Conservation (phyloP, 345 rosid genomes). For the Passiflora organensis region DNA sequence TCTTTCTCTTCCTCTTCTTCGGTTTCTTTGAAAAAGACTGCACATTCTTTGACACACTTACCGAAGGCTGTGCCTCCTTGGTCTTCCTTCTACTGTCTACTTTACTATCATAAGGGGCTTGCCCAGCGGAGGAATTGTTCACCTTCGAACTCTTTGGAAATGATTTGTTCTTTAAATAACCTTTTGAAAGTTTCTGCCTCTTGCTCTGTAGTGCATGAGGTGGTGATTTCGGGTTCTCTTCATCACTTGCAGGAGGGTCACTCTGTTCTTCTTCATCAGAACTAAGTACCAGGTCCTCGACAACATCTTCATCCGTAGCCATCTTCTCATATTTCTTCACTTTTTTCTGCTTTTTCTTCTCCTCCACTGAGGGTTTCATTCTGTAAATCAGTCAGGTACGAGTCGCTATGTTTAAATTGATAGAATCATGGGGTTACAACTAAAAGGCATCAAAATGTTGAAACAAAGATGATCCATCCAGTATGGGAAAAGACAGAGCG, state of each 20-base stretch:
- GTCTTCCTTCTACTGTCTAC: background rate
- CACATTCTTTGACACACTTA: conserved; percentile 3
- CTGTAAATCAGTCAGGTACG: conserved; percentile 25
- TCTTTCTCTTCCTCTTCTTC: conserved; percentile 21
- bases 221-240: conserved; percentile 6
- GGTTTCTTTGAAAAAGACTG: conserved; percentile 7
- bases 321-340: conserved; percentile 24
- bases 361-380: conserved; percentile 37
- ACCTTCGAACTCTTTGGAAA: conserved; percentile 17
- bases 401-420: background rate
- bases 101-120: background rate
- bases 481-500: background rate
- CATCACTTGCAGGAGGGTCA: conserved; percentile 28
- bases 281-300: conserved; percentile 82
- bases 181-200: conserved; percentile 25
- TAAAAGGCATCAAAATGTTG: background rate
- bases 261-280: conserved; percentile 69
- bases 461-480: too few species aligned
- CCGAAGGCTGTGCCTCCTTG: conserved; percentile 5
- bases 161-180: conserved; percentile 15
- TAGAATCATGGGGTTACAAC: background rate
- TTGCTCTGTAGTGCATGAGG: conserved; percentile 12
- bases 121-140: conserved; percentile 12
- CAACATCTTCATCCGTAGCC: conserved; percentile 67
- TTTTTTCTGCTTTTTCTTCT: conserved; percentile 40